phyloP scores from a whole-genome alignment of 192 early-diverging fungal species.

The Chytriomyces hyalinus region DNA sequence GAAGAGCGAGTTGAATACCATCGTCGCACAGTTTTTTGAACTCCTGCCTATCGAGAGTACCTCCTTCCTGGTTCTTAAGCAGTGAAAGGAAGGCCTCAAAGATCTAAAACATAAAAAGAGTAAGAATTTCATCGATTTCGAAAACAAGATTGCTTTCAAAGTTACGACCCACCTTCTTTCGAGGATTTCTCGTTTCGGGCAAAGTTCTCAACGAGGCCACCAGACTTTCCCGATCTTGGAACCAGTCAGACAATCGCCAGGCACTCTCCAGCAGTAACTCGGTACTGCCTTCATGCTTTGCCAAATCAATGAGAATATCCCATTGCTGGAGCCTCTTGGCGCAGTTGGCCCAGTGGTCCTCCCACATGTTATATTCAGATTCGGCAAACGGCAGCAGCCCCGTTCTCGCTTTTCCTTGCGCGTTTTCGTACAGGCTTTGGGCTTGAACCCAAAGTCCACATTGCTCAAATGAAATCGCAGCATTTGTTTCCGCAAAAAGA shows the following conservation, averaged over 20 bases:
- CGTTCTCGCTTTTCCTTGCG: conserved; percentile 88
- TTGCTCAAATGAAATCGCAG: conserved; percentile 96
- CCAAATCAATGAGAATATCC: conserved; percentile 93
- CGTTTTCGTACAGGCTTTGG: conserved; percentile 88
- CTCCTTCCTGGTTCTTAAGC: conserved; percentile 64
- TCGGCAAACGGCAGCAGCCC: conserved; percentile 89
- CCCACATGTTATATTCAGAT: conserved; percentile 96
- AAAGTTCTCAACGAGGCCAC: conserved; percentile 70
- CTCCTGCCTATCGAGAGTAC: conserved; percentile 49
- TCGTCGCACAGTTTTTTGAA: conserved; percentile 86
- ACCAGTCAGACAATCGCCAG: conserved; percentile 97
- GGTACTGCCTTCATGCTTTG: conserved; percentile 84
- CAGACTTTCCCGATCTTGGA: conserved; percentile 74
- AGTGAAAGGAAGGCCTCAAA: conserved; percentile 88
- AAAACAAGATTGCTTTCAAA: neutral
- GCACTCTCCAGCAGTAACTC: conserved; percentile 90
- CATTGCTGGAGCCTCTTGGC: conserved; percentile 94
- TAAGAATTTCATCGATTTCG: conserved; percentile 61
- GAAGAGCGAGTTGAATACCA: conserved; percentile 82
- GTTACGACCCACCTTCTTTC: conserved; percentile 60
- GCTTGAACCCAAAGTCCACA: conserved; percentile 91
- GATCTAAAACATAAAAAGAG: conserved; percentile 39
- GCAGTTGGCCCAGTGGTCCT: conserved; percentile 93
- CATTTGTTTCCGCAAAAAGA: conserved; percentile 90
- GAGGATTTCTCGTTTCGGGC: conserved; percentile 65